Base-by-base conservation (phyloP, 2,329 filamentous ascomycete species). In the Alternaria solani region DNA sequence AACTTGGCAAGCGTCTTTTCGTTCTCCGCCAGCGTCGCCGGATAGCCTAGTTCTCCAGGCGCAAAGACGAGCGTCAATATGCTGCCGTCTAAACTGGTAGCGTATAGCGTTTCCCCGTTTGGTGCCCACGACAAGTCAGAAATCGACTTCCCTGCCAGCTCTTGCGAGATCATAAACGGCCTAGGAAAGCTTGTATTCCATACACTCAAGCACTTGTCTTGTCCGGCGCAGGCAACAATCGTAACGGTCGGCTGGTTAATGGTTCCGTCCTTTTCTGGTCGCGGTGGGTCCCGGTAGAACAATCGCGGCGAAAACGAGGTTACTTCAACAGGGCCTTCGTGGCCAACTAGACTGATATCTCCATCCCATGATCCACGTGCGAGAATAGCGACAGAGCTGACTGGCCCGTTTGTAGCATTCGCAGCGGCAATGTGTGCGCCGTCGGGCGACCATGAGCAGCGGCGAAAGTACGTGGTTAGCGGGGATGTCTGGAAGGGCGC, bases 141-240 rank as follows among this genome's bases (percentile, higher is more conserved):
- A 66, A 99, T 94, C 0, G 95, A 92, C 77, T 99, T 99, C 42
- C 88, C 88, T 18, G 92, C 90, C 60, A 99, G 80, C 70, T 98
- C 94, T 74, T 97, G 93, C 9, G 93, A 85, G 53, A 98, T 93
- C 20, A 97, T 89, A 20, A 98, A 89, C 0, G 95, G 95, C 23
- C 95, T 85, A 0, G 95, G 94, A 25, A 92, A 96, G 73, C 93
- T 97, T 1, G 96, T 99, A 70, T 97, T 98, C 95, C 95, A 99
- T 38, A 99, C 90, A 72, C 93, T 97, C 42, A 99, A 81, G 2
- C 94, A 95, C 79, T 97, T 98, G 77, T 99, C 95, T 73, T 97
- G 95, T 3, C 95, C 96, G 6, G 94, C 95, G 63, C 94, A 98
- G 8, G 96, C 95, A 69, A 99, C 96, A 0, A 99, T 94, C 0